Percentiles rank a stretch among this genome's conserved stretches.
These are phyloP conservation scores for Quercus phellos DNA, from an alignment of 331 rosid species.

Conservation along the genomic window DNA sequence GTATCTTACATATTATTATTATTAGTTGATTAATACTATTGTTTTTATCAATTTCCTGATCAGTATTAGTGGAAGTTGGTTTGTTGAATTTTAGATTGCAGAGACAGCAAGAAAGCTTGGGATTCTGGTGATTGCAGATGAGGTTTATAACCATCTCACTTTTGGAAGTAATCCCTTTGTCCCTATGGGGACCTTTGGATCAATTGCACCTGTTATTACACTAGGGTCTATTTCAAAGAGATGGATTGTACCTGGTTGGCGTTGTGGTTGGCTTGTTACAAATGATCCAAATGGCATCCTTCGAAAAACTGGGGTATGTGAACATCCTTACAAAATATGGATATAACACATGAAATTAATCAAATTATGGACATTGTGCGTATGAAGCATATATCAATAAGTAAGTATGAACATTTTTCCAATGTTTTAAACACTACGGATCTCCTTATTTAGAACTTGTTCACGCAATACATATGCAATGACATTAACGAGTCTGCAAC, in stretches of 20 bases:
- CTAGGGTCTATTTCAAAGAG: conserved; percentile 46
- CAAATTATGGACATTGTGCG: too few relatives aligned
- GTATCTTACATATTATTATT: too few relatives aligned
- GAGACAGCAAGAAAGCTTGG: conserved; percentile 44
- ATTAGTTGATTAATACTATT: too few relatives aligned
- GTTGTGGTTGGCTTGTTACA: conserved; percentile 43
- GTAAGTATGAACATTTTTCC: too few relatives aligned
- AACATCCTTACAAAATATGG: too few relatives aligned
- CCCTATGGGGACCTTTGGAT: conserved; percentile 37
- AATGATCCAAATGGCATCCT: conserved; percentile 31
- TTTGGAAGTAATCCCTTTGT: conserved; percentile 40
- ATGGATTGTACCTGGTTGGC: conserved; percentile 50
- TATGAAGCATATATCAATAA: too few relatives aligned
- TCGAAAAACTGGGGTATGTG: conserved; percentile 21
- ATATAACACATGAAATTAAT: too few relatives aligned
- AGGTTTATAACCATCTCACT: conserved; percentile 32
- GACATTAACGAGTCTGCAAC: not conserved
- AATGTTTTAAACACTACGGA: too few relatives aligned
- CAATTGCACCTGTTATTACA: conserved; percentile 40
- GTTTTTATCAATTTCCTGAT: too few relatives aligned
- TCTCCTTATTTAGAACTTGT: not conserved
- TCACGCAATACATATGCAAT: too few relatives aligned
- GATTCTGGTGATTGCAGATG: conserved; percentile 39
- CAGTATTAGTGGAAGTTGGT: not conserved
- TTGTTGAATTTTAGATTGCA: conserved; percentile 28